phyloP scores from a whole-genome alignment of 2,329 filamentous ascomycete species.

The Pyricularia grisea region DNA sequence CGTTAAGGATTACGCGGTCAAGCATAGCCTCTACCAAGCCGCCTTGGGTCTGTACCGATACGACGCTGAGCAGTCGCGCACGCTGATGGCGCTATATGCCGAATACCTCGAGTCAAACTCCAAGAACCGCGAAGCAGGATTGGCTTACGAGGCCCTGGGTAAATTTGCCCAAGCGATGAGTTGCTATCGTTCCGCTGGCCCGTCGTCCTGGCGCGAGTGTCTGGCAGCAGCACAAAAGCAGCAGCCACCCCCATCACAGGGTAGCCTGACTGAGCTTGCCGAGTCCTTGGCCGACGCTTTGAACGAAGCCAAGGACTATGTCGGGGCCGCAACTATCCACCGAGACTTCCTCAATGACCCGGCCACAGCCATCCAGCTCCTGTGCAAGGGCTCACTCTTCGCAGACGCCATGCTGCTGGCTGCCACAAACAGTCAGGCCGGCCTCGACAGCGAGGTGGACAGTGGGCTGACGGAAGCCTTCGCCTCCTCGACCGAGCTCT shows the following conservation, averaged over 20 bases:
- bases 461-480: slow-evolving; percentile 71
- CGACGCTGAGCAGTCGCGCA: slow-evolving; percentile 53
- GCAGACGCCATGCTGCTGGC: slow-evolving; percentile 78
- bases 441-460: slow-evolving; percentile 63
- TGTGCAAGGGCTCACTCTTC: slow-evolving; percentile 84
- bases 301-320: slow-evolving; percentile 75
- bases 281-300: slow-evolving; percentile 66
- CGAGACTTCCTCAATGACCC: slow-evolving; percentile 71
- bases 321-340: slow-evolving; percentile 69
- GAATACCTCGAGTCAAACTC: slow-evolving; percentile 66
- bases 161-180: slow-evolving; percentile 67
- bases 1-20: slow-evolving; percentile 65
- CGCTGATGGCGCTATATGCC: slow-evolving; percentile 72
- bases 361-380: slow-evolving; percentile 58
- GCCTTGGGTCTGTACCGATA: slow-evolving; percentile 81
- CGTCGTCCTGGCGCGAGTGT: slow-evolving; percentile 77
- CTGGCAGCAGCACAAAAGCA: slow-evolving; percentile 69
- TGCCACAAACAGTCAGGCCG: slow-evolving; percentile 29
- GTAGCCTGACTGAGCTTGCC: slow-evolving; percentile 60
- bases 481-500: slow-evolving; percentile 75
- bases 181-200: slow-evolving; percentile 74
- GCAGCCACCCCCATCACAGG: slow-evolving; percentile 11
- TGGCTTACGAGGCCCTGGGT: slow-evolving; percentile 80
- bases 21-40: slow-evolving; percentile 68
- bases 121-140: slow-evolving; percentile 74